Evolutionary conservation across 805 yeast species (phyloP), one percentile per base, ranked within the genome.

Genomic region (Metschnikowia drakensbergensis): DNA sequence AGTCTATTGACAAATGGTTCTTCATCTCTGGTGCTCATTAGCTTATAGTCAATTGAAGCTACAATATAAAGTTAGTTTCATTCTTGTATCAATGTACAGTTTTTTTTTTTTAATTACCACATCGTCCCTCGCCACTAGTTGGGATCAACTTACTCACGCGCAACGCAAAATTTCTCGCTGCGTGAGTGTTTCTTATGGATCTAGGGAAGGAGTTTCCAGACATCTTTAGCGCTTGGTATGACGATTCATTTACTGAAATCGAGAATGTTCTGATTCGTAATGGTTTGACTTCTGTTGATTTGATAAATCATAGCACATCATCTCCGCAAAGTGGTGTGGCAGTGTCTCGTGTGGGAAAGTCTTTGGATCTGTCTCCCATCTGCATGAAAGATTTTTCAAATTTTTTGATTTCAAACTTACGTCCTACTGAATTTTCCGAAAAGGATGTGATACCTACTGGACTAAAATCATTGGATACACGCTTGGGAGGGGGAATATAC

Each of bases 1-100:
- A 87, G 74, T 88, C 97, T 48, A 76, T 92, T 68, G 98, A 92
- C 81, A 92, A 92, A 77, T 92, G 99, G 99, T 92, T 94, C 82
- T 92, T 83, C 83, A 92, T 92, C 67, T 88, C 92, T 52, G 94
- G 92, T 74, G 83, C 86, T 54, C 76, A 72, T 60, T 72, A 69
- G 62, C 37, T 49, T 33, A 13, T 23, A 25, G 10, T 17, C 25
- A 22, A 27, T 28, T 17, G 25, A 40, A 31, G 26, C 32, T 10
- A 11, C 5, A 8, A 29, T 7, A 29, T 7, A 29, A 5, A 17
- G 4, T 9, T 13, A 10, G 25, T 17, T 4, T 4, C 17, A 3
- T 38, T 4, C 3, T 27, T 22, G 28, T 40, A 40, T 17, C 17
- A 40, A 10, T 31, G 35, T 30, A 29, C 17, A 9, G 10, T 5